A percentile compares a stretch with the other conserved stretches of the same genome.
Evolutionary conservation across 2,329 filamentous ascomycete genomes (phyloP).

Genomic region (Sodiomyces alkalinus): DNA sequence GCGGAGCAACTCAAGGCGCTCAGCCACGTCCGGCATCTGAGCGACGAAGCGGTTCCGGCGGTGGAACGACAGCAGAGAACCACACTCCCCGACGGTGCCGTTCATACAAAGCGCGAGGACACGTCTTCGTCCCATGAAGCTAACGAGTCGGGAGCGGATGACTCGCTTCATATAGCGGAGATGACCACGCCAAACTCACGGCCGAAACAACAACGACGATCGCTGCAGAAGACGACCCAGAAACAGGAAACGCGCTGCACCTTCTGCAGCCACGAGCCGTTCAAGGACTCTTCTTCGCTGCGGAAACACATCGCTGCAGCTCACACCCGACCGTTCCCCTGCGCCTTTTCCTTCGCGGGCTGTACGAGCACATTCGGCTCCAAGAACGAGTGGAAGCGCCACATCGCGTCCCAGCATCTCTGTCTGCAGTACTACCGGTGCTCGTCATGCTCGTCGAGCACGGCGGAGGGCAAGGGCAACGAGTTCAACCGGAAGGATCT

Average conservation of each 20-base stretch:
- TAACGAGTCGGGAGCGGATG: slow-evolving; percentile 24
- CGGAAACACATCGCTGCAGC: slow-evolving; percentile 53
- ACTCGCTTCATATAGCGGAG: slow-evolving; percentile 18
- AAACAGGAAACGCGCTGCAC: slow-evolving; percentile 48
- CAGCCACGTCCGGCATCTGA: slow-evolving; percentile 39
- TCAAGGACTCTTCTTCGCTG: slow-evolving; percentile 51
- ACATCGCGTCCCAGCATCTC: slow-evolving; percentile 82
- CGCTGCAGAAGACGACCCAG: slow-evolving; percentile 27
- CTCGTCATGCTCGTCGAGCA: slow-evolving; percentile 40
- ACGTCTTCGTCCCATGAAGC: slow-evolving; percentile 23
- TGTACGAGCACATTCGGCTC: slow-evolving; percentile 74
- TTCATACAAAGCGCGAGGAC: slow-evolving; percentile 23
- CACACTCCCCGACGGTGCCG: slow-evolving; percentile 21
- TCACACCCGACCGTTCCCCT: slow-evolving; percentile 64
- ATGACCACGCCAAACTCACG: slow-evolving; percentile 20
- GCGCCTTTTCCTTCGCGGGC: slow-evolving; percentile 71
- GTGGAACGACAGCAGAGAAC: slow-evolving; percentile 18
- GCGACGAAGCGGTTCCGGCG: slow-evolving; percentile 14
- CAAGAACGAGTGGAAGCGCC: slow-evolving; percentile 97
- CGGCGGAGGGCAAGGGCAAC: slow-evolving; percentile 40
- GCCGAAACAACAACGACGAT: slow-evolving; percentile 27
- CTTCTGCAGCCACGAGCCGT: slow-evolving; percentile 47
- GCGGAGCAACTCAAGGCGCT: slow-evolving; percentile 52
- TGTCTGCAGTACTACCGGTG: slow-evolving; percentile 51
- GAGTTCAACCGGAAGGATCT: slow-evolving; percentile 92